Base-by-base conservation (phyloP, 805 yeast species). In the Candida manassasensis region DNA sequence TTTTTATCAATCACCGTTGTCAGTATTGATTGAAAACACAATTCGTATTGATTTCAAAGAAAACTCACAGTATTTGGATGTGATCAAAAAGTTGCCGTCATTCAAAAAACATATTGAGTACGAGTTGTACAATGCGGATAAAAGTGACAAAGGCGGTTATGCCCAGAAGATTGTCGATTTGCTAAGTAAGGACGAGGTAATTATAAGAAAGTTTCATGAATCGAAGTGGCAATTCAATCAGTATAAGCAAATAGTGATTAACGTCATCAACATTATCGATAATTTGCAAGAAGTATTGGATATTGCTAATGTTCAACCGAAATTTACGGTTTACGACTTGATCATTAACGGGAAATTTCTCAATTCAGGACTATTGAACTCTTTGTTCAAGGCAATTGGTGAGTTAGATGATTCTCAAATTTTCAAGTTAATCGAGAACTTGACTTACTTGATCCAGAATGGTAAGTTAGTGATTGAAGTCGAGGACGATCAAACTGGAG, bases 1-100 rank as follows among this genome's bases (percentile, higher is more conserved):
- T 39, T 67, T 60, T 42, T 66, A 63, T 43, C 68, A 53, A 47
- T 60, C 57, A 53, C 63, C 64, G 9, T 50, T 58, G 13, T 46
- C 64, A 9, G 40, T 49, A 2, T 38, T 63, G 36, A 34, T 49
- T 2, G 39, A 47, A 6, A 45, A 50, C 26, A 19, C 33, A 4
- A 19, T 30, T 12, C 19, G 15, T 12, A 19, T 18, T 8, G 30
- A 38, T 13, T 27, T 32, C 13, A 19, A 33, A 4, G 34, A 44
- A 6, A 32, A 39, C 13, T 21, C 27, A 2, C 38, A 48, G 21
- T 54, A 57, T 32, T 36, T 42, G 17, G 52, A 44, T 4, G 51
- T 53, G 2, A 47, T 67, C 32, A 47, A 63, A 18, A 57, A 53
- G 36, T 43, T 67, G 7, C 63, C 62, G 1, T 61, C 69, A 1